A percentile compares a stretch with the other conserved stretches of the same genome.
Evolutionary conservation across 78 protist species (phyloP).

Genomic region (Blattamonas nauphoetae): DNA sequence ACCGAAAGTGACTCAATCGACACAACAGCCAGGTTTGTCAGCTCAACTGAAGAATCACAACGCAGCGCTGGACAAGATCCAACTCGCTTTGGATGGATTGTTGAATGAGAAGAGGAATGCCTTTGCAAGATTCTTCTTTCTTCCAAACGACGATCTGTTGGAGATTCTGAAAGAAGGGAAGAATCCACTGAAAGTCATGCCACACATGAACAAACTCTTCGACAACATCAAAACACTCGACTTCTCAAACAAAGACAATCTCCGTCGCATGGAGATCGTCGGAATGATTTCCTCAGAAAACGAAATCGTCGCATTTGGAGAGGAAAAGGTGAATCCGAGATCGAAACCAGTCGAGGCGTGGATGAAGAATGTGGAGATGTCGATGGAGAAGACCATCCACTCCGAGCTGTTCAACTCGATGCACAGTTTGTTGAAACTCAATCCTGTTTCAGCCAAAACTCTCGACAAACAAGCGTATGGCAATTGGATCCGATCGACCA

Average conservation of each 20-base stretch:
- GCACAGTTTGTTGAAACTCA: too few relatives aligned
- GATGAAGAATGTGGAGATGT: slow-evolving; percentile 39
- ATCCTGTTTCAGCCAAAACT: too few relatives aligned
- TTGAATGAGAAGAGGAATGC: slow-evolving; percentile 51
- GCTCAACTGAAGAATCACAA: neutral
- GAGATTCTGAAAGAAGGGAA: slow-evolving; percentile 56
- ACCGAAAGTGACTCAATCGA: neutral
- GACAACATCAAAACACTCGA: neutral
- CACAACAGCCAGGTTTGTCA: neutral
- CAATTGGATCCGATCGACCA: neutral
- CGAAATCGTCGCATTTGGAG: neutral
- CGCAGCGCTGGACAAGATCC: slow-evolving; percentile 39
- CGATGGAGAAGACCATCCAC: slow-evolving; percentile 28
- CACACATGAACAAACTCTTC: slow-evolving; percentile 54
- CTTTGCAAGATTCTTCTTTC: slow-evolving; percentile 61
- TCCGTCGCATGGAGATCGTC: neutral
- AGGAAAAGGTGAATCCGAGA: neutral
- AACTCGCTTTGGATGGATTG: slow-evolving; percentile 49
- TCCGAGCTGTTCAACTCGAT: neutral
- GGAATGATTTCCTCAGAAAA: neutral
- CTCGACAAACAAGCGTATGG: too few relatives aligned
- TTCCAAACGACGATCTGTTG: slow-evolving; percentile 66
- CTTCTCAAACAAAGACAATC: neutral
- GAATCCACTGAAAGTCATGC: slow-evolving; percentile 55
- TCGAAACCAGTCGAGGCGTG: slow-evolving; percentile 51